Percentiles rank a stretch among this genome's conserved stretches.
phyloP scores from a whole-genome alignment of 2,329 filamentous ascomycete species.

The Aspergillus quadrilineatus region DNA sequence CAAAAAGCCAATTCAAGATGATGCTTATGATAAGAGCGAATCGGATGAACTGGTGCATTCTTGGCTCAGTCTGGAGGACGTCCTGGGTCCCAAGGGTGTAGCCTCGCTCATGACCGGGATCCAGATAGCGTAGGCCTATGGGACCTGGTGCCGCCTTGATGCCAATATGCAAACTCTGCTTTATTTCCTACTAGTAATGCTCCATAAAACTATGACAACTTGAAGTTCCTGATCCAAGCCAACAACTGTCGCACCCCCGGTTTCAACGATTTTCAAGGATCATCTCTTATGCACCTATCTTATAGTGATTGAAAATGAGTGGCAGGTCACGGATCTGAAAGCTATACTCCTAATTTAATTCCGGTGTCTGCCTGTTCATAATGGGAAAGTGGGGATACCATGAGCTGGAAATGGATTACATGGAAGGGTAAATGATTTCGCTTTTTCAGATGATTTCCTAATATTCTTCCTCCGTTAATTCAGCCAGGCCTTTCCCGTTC shows the following conservation, averaged over 20 bases:
- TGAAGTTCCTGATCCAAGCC: too few species aligned
- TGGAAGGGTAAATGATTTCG: too few species aligned
- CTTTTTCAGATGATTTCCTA: too few species aligned
- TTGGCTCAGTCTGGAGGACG: slow-evolving; percentile 20
- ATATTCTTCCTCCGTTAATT: too few species aligned
- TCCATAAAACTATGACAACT: too few species aligned
- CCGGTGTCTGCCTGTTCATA: neutral
- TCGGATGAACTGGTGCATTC: slow-evolving; percentile 15
- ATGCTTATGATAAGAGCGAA: slow-evolving; percentile 15
- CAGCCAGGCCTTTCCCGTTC: too few species aligned
- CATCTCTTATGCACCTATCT: neutral
- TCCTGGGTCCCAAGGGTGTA: slow-evolving; percentile 18
- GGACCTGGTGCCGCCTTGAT: slow-evolving; percentile 8
- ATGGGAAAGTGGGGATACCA: neutral
- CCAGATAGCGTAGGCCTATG: slow-evolving; percentile 18
- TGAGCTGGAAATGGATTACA: neutral
- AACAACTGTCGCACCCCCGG: too few species aligned
- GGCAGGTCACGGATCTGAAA: neutral
- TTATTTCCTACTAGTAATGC: too few species aligned
- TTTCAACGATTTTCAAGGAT: neutral
- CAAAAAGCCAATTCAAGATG: slow-evolving; percentile 23
- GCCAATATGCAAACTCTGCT: too few species aligned
- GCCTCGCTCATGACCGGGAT: slow-evolving; percentile 26
- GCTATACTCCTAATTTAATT: neutral
- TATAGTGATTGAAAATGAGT: too few species aligned